A percentile compares a stretch with the other conserved stretches of the same genome.
phyloP scores from a whole-genome alignment of 1,139 yeast species.

The Pichia cactophila region DNA sequence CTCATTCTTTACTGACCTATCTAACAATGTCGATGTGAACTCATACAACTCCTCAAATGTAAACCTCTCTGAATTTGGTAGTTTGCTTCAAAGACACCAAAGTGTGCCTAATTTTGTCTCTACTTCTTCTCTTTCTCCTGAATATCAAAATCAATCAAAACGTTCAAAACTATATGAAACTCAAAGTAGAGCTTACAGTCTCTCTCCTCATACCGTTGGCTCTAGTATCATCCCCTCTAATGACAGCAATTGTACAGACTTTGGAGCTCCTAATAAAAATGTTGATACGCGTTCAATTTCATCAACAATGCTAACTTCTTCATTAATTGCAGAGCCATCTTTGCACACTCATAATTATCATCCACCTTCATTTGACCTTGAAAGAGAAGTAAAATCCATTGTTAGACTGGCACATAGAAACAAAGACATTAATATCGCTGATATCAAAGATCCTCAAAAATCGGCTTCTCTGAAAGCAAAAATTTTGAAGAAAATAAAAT shows the following conservation, averaged over 20 bases:
- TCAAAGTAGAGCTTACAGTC: background rate
- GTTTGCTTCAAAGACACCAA: background rate
- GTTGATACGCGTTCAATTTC: background rate
- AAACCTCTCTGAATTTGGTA: background rate
- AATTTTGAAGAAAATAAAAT: conserved; percentile 6
- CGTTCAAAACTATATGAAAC: background rate
- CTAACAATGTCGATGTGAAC: background rate
- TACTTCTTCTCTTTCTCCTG: background rate
- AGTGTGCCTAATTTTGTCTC: background rate
- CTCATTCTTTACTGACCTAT: background rate
- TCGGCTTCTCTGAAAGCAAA: conserved; percentile 1
- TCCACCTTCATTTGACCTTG: conserved; percentile 2
- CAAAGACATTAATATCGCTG: conserved; percentile 8
- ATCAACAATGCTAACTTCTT: background rate
- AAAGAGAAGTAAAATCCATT: conserved; percentile 1
- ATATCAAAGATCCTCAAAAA: conserved; percentile 2
- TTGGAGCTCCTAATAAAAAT: background rate
- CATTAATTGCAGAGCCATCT: background rate
- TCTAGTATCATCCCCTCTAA: background rate
- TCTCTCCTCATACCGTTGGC: background rate
- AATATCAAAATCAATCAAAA: background rate
- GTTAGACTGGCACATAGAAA: conserved; percentile 11
- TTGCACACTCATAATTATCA: background rate
- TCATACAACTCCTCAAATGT: background rate
- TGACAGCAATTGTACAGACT: background rate